Evolutionary conservation across 805 yeast species (phyloP).

Genomic region (Saccharomyces paradoxus): DNA sequence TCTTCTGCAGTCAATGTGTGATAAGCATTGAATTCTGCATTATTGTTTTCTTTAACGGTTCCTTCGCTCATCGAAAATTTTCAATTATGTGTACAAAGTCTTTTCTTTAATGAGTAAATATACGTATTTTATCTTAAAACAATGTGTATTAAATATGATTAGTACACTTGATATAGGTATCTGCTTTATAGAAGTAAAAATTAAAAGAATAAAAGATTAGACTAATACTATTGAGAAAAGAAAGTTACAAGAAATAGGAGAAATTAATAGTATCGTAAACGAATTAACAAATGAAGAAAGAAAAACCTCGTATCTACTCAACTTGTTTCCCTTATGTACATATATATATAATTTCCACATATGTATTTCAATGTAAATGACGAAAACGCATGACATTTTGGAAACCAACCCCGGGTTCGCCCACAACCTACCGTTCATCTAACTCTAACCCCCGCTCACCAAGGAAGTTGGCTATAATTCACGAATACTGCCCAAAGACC

Average conservation of each 20-base stretch:
- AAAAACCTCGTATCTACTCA: not conserved
- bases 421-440: not conserved
- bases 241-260: not conserved
- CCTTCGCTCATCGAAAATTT: not conserved
- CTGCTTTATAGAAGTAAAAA: too few species aligned
- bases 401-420: not conserved
- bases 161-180: not conserved
- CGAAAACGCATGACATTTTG: not conserved
- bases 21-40: constrained; percentile 31
- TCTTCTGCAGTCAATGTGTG: constrained; percentile 54
- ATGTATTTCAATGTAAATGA: not conserved
- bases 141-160: not conserved
- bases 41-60: not conserved
- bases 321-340: not conserved
- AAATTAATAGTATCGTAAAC: too few species aligned
- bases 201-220: too few species aligned
- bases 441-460: not conserved
- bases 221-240: too few species aligned
- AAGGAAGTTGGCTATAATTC: not conserved
- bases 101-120: not conserved
- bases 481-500: not conserved
- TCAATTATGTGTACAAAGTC: not conserved
- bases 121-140: not conserved
- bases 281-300: too few species aligned
- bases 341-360: too few species aligned